These are phyloP conservation scores for Xylaria palmicola DNA, from an alignment of 495 filamentous ascomycete species.

Conservation along the genomic window DNA sequence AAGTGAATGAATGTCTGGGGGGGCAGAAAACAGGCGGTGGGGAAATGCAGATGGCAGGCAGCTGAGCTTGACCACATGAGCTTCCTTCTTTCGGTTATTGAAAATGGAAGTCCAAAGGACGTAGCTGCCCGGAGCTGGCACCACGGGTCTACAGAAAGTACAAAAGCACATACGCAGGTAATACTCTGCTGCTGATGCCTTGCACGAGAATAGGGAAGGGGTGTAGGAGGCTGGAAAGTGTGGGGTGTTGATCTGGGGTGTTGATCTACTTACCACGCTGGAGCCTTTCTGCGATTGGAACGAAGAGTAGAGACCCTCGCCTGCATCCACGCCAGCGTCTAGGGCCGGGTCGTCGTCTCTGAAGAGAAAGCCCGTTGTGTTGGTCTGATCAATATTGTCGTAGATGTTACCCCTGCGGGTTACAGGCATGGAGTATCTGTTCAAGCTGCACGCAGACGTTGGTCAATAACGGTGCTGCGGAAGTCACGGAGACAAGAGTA, in stretches of 20 bases:
- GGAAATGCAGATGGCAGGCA: not conserved
- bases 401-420: conserved; percentile 61
- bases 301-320: conserved; percentile 82
- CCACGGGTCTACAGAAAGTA: not conserved
- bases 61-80: not conserved
- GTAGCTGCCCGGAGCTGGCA: not conserved
- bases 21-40: not conserved
- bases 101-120: not conserved
- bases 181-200: not conserved
- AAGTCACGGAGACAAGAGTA: not conserved
- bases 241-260: not conserved
- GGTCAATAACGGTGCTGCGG: conserved; percentile 8
- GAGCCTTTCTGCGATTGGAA: conserved; percentile 68
- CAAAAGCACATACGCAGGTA: not conserved
- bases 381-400: conserved; percentile 66
- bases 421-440: conserved; percentile 89
- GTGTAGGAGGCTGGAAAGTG: not conserved
- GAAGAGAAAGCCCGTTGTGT: conserved; percentile 81
- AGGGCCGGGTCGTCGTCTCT: conserved; percentile 70
- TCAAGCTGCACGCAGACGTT: conserved; percentile 51
- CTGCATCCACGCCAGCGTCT: conserved; percentile 61
- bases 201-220: not conserved
- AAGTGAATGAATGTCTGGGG: not conserved
- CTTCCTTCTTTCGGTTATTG: not conserved
- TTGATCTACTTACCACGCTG: conserved; percentile 62